Evolutionary conservation across 495 filamentous ascomycete genomes (phyloP), one percentile per base, ranked within the genome.

Genomic region (Penicillium argentinense): DNA sequence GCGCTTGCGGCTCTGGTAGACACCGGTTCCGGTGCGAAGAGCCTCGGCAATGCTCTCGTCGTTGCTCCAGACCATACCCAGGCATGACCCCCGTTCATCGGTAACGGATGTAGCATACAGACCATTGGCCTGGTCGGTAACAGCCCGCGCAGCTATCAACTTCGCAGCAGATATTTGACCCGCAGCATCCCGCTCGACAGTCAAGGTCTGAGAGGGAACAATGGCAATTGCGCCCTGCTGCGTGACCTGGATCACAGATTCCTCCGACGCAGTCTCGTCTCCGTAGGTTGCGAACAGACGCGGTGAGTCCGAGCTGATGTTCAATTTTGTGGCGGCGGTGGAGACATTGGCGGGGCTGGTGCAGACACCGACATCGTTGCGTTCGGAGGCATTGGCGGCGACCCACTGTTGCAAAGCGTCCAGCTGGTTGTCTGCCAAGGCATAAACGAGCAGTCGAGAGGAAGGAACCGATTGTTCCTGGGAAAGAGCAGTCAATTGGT

Each of bases 1-100:
- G 5, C 92, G 83, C 73, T 96, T 96, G 25, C 93, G 78, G 63
- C 89, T 96, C 65, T 96, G 90, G 63, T 98, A 98, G 18, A 97
- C 93, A 21, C 93, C 93, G 1, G 84, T 87, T 39, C 91, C 91
- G 2, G 90, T 95, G 48, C 81, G 82, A 34, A 98, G 61, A 17
- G 90, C 91, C 67, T 91, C 91, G 9, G 81, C 73, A 11, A 98
- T 82, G 62, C 91, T 97, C 67, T 96, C 89, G 51, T 84, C 78
- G 47, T 84, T 96, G 62, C 90, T 96, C 75, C 96, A 98, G 2
- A 97, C 93, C 45, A 97, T 61, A 0, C 93, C 93, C 11, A 98
- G 74, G 16, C 87, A 89, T 2, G 84, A 67, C 0, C 91, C 93
- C n/a, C 84, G 72, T 68, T 96, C 91, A 65, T 97, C 89, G 12